Evolutionary conservation across 225 moss, liverwort and hornwort species (phyloP).

Genomic region (Polytrichum formosum): DNA sequence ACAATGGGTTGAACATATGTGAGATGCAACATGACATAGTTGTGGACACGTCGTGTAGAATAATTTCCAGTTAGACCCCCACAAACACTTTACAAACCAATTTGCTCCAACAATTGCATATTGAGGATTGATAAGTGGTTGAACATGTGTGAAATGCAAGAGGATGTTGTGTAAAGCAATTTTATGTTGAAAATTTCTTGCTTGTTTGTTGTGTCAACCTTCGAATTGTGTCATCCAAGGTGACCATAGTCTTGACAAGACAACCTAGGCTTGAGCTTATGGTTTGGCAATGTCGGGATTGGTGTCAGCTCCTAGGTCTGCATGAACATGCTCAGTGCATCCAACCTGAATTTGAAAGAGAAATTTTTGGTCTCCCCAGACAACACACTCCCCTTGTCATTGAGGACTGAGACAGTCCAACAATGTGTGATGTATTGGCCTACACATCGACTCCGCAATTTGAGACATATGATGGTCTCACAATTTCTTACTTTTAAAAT

Average conservation of each 20-base stretch:
- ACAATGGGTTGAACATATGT: too few relatives aligned
- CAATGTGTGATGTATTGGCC: conserved; percentile 6
- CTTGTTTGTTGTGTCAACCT: not conserved
- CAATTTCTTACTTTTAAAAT: too few relatives aligned
- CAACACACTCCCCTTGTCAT: conserved; percentile 10
- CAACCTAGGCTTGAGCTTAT: conserved; percentile 1
- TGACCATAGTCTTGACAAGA: conserved; percentile 9
- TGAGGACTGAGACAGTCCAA: conserved; percentile 23
- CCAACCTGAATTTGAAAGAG: conserved; percentile 15
- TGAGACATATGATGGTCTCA: not conserved
- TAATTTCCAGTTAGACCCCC: too few relatives aligned
- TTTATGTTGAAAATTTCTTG: too few relatives aligned
- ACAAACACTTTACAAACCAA: too few relatives aligned
- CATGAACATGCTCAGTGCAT: conserved; percentile 2
- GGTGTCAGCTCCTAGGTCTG: conserved; percentile 18
- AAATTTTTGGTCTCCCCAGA: conserved; percentile 13
- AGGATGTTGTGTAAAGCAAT: too few relatives aligned
- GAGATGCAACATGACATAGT: too few relatives aligned
- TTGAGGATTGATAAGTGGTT: not conserved
- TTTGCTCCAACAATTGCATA: too few relatives aligned
- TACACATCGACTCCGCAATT: not conserved
- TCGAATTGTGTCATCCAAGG: conserved; percentile 10
- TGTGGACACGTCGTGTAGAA: too few relatives aligned
- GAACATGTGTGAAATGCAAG: not conserved
- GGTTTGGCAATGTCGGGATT: conserved; percentile 7